Evolutionary conservation across 306 rosid species (phyloP).

Genomic region (Cicer cuneatum): DNA sequence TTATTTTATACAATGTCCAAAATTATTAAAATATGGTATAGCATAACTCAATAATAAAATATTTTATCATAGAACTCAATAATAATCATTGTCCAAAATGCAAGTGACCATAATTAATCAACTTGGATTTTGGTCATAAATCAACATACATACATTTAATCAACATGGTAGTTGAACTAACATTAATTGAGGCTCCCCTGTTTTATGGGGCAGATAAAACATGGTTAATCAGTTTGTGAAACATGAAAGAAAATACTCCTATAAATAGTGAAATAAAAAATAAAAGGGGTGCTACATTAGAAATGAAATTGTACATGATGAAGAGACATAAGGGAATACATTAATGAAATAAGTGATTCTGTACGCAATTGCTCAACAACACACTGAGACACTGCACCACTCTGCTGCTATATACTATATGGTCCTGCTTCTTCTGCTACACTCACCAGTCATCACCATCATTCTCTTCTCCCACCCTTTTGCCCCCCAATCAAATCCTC

Average conservation of each 20-base stretch:
- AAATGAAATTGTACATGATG: too few species aligned
- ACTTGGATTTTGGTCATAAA: too few species aligned
- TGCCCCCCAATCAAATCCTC: conserved; percentile 47
- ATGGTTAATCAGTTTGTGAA: background rate
- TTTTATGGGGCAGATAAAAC: conserved; percentile 12
- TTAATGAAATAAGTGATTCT: conserved; percentile 51
- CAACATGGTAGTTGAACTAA: background rate
- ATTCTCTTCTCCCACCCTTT: conserved; percentile 48
- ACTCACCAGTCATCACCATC: conserved; percentile 44
- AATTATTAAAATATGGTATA: too few species aligned
- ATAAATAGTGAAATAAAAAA: too few species aligned
- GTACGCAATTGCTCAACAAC: conserved; percentile 79
- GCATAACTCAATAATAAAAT: too few species aligned
- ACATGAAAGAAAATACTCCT: background rate
- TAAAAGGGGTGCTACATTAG: too few species aligned
- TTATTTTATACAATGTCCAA: too few species aligned
- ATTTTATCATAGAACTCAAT: too few species aligned
- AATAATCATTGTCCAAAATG: too few species aligned
- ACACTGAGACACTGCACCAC: conserved; percentile 59
- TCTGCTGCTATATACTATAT: background rate
- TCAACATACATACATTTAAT: too few species aligned
- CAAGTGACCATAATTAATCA: too few species aligned
- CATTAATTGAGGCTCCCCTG: background rate
- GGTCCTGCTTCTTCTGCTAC: conserved; percentile 41
- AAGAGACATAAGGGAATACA: conserved; percentile 15